Conservation (phyloP, 352 stramenopile genomes). For the Thalassiosira ordinaria region DNA sequence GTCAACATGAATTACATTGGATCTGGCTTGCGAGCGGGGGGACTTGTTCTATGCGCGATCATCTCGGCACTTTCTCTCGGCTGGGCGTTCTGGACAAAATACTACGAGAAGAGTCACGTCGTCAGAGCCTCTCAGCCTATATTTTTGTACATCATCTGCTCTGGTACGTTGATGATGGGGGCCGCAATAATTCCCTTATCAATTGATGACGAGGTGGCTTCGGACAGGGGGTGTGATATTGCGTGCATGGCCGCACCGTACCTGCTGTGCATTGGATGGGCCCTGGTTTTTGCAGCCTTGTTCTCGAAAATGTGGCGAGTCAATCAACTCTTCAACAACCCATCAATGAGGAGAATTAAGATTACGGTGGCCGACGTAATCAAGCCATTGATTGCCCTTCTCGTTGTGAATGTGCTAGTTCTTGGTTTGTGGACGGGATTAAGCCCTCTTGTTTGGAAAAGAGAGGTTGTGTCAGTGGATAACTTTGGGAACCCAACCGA, state of each 20-base stretch:
- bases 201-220: slow-evolving; percentile 36
- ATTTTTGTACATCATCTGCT: slow-evolving; percentile 57
- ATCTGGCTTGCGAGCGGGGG: no score
- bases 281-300: slow-evolving; percentile 29
- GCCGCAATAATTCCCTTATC: slow-evolving; percentile 52
- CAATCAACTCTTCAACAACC: slow-evolving; percentile 40
- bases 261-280: slow-evolving; percentile 51
- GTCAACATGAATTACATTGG: no score
- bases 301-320: slow-evolving; percentile 55
- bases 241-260: slow-evolving; percentile 51
- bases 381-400: slow-evolving; percentile 38
- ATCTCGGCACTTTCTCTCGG: no score
- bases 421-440: slow-evolving; percentile 60
- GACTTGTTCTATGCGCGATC: no score
- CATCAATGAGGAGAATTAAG: no score
- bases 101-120: slow-evolving; percentile 30
- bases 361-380: slow-evolving; percentile 51
- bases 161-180: slow-evolving; percentile 46
- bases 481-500: slow-evolving; percentile 14
- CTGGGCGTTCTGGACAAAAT: slow-evolving; percentile 25
- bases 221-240: slow-evolving; percentile 19
- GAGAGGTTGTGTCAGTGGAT: slow-evolving; percentile 9
- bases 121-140: slow-evolving; percentile 51
- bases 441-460: slow-evolving; percentile 21
- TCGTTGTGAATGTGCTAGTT: slow-evolving; percentile 55